Evolutionary conservation across 75 land plant genomes (phyloP).

Genomic region (Chamaecyparis obtusa): DNA sequence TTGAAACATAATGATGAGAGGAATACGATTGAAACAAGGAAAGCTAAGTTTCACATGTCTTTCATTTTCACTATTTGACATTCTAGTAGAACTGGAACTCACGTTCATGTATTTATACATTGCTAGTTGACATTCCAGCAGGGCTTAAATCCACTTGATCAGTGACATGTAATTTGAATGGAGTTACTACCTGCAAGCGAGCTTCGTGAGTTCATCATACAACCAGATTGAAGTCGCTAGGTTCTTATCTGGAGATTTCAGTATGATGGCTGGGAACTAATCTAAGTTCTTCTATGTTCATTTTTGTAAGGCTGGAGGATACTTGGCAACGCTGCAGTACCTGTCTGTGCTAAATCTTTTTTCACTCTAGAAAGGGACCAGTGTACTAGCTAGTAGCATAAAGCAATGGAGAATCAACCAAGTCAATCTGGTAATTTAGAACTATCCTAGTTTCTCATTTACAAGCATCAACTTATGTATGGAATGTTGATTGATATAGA

Average conservation of each 20-base stretch:
- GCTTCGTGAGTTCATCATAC: neutral
- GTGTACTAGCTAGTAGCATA: neutral
- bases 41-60: neutral
- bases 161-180: neutral
- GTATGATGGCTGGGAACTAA: neutral
- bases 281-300: neutral
- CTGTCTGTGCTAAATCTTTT: neutral
- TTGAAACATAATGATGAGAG: neutral
- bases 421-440: neutral
- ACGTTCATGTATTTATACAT: neutral
- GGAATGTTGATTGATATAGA: neutral
- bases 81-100: neutral
- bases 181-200: neutral
- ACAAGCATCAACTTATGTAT: neutral
- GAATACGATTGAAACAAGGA: neutral
- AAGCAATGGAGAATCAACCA: slow-evolving; percentile 8
- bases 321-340: neutral
- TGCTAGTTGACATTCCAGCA: neutral
- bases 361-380: too few species aligned
- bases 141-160: neutral
- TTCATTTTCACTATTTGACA: neutral
- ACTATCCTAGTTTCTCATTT: neutral
- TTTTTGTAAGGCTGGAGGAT: neutral
- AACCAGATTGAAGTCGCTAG: neutral
- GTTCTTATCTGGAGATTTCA: neutral